Evolutionary conservation across 1,139 yeast genomes (phyloP).

Genomic region (Geotrichum phurueaensis): DNA sequence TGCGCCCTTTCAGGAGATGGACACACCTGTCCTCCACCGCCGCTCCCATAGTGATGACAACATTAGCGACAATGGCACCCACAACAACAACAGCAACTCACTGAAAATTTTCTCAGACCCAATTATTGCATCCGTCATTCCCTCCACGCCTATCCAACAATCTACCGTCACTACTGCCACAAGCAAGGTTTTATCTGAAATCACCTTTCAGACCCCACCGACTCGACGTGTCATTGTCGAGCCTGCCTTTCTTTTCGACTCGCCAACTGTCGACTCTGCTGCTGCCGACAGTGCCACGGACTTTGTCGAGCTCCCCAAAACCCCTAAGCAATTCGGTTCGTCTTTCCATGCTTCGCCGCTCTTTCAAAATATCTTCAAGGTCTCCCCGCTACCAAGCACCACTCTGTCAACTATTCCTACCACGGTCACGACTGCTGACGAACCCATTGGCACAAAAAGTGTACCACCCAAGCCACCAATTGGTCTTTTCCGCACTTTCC

Average conservation of each 20-base stretch:
- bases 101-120: background rate
- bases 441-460: background rate
- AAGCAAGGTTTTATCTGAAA: conserved; percentile 5
- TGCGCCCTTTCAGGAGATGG: background rate
- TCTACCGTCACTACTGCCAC: background rate
- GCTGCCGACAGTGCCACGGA: conserved; percentile 3
- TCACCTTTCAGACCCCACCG: conserved; percentile 3
- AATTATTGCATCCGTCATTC: background rate
- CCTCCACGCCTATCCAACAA: background rate
- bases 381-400: conserved; percentile 9
- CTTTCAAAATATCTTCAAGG: background rate
- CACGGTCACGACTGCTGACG: background rate
- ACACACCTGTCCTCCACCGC: background rate
- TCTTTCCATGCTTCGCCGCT: conserved; percentile 14
- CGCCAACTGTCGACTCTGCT: background rate
- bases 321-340: conserved; percentile 2
- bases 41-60: background rate
- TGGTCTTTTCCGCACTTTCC: background rate
- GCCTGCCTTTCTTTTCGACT: background rate
- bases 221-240: background rate
- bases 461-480: background rate
- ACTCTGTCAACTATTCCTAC: background rate
- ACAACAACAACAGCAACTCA: background rate
- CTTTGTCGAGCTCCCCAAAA: conserved; percentile 1
- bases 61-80: background rate